These are phyloP conservation scores for Saccharomycopsis amapae DNA, from an alignment of 805 yeast species.

Conservation along the genomic window DNA sequence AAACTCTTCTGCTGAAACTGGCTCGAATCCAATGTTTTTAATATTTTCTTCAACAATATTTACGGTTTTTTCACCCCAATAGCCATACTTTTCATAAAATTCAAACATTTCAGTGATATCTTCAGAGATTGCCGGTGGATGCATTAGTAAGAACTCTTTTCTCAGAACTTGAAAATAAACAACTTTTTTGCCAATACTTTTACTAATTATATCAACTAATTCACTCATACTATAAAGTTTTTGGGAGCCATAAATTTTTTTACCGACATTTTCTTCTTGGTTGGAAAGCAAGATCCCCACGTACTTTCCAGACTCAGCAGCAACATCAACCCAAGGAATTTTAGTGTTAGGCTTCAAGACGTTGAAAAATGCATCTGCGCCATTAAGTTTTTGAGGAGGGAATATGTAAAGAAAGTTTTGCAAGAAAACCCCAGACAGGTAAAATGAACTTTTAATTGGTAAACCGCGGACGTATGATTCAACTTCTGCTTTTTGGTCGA, in stretches of 20 bases:
- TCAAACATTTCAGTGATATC: slow-evolving; percentile 4
- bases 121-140: background rate
- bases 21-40: background rate
- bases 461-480: slow-evolving; percentile 1
- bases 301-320: slow-evolving; percentile 3
- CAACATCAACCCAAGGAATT: slow-evolving; percentile 7
- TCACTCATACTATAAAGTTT: slow-evolving; percentile 1
- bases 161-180: background rate
- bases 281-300: background rate
- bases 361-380: background rate
- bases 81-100: background rate
- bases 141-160: background rate
- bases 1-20: background rate
- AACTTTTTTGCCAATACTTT: background rate
- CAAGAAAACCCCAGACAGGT: background rate
- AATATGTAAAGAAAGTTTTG: background rate
- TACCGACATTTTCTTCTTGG: background rate
- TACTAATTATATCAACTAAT: background rate
- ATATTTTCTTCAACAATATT: background rate
- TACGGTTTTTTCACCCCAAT: background rate
- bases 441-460: slow-evolving; percentile 3
- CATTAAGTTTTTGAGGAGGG: background rate
- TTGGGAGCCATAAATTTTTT: slow-evolving; percentile 1
- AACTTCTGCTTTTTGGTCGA: slow-evolving; percentile 6
- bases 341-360: background rate